Conservation (phyloP, 139 green algal genomes). For the Chlamydomonas schloesseri region DNA sequence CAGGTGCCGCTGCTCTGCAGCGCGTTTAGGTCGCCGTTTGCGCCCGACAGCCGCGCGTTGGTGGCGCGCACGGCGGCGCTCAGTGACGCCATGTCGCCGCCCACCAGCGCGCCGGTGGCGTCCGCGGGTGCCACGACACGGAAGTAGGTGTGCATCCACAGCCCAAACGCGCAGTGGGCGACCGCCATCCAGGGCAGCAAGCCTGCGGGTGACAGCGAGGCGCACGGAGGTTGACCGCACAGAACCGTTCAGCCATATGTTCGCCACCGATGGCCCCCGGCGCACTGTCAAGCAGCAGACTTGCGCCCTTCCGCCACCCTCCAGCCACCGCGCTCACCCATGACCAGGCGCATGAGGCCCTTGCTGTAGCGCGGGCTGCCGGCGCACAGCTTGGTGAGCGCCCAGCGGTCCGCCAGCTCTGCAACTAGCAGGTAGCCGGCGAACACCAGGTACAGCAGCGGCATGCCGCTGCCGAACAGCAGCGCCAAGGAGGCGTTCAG, state of each 20-base stretch:
- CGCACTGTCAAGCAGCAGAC: too few relatives aligned
- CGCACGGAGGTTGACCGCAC: too few relatives aligned
- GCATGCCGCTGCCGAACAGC: slow-evolving; percentile 67
- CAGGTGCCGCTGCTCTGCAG: slow-evolving; percentile 10
- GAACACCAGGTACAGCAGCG: slow-evolving; percentile 51
- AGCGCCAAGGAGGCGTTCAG: slow-evolving; percentile 57
- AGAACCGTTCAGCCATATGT: too few relatives aligned
- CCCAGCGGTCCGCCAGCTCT: slow-evolving; percentile 52
- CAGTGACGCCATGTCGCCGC: not conserved
- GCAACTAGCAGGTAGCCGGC: slow-evolving; percentile 44
- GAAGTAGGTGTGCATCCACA: slow-evolving; percentile 76
- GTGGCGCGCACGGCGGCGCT: not conserved
- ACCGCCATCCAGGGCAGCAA: slow-evolving; percentile 62
- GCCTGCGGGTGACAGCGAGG: slow-evolving; percentile 18
- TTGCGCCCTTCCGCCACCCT: too few relatives aligned
- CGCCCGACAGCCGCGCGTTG: slow-evolving; percentile 11
- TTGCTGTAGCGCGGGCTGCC: slow-evolving; percentile 48
- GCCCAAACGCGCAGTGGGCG: slow-evolving; percentile 60
- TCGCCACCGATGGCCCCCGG: too few relatives aligned
- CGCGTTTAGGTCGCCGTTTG: not conserved
- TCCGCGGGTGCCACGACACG: not conserved
- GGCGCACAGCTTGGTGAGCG: slow-evolving; percentile 42
- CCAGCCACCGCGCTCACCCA: slow-evolving; percentile 53
- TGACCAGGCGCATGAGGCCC: slow-evolving; percentile 49
- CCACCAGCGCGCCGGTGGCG: not conserved